phyloP scores from a whole-genome alignment of 768 basidiomycete species.

The Termitomyces eurrhizus region DNA sequence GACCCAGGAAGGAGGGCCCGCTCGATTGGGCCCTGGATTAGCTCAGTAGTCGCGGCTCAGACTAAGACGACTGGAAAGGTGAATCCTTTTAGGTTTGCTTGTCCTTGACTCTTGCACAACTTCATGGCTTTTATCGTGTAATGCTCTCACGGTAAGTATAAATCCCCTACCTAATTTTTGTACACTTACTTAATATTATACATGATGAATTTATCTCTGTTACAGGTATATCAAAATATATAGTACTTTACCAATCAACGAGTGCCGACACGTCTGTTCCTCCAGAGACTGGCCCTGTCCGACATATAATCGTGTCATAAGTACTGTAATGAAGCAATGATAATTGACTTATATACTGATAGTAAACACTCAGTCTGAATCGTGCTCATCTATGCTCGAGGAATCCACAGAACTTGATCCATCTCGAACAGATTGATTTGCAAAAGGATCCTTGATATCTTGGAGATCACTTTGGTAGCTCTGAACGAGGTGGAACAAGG shows the following conservation, averaged over 20 bases:
- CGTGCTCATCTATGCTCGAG: not conserved
- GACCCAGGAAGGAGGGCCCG: not conserved
- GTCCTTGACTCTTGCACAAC: not conserved
- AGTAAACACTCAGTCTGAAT: not conserved
- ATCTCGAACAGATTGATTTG: not conserved
- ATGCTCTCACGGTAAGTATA: no score
- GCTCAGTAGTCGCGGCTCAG: not conserved
- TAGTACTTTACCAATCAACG: no score
- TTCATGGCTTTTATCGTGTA: not conserved
- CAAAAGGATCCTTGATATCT: not conserved
- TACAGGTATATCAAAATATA: no score
- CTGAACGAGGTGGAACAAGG: conserved; percentile 32
- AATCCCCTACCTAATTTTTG: no score
- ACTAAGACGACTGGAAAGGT: not conserved
- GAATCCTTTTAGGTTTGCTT: not conserved
- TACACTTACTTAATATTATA: no score
- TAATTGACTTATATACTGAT: not conserved
- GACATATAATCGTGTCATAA: no score
- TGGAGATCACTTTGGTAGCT: conserved; percentile 19
- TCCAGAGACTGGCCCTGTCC: no score
- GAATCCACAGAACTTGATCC: not conserved
- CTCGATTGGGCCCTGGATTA: not conserved
- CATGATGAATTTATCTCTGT: no score
- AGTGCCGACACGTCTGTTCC: no score
- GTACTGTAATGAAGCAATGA: not conserved